These are phyloP conservation scores for Gymnopus androsaceus DNA, from an alignment of 1,284 basidiomycete genomes.

Conservation along the genomic window DNA sequence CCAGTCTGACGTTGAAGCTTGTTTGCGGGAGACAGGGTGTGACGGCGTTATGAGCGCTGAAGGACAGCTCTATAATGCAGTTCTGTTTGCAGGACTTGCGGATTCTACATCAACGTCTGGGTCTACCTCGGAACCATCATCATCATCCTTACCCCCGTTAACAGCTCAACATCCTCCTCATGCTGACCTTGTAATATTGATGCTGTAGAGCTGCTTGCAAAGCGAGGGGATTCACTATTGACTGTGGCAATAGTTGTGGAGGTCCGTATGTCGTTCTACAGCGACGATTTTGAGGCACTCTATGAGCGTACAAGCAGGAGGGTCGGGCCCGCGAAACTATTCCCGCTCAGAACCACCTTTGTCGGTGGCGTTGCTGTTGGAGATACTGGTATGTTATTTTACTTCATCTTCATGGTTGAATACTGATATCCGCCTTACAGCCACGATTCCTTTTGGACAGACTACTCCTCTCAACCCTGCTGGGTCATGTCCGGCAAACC, in stretches of 20 bases:
- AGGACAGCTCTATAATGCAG: conserved; percentile 92
- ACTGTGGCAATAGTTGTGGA: too few species aligned
- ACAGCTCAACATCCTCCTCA: conserved; percentile 55
- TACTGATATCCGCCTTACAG: too few species aligned
- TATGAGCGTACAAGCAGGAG: too few species aligned
- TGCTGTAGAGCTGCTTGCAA: conserved; percentile 75
- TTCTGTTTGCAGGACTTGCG: conserved; percentile 62
- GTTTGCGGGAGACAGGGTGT: conserved; percentile 80
- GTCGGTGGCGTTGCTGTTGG: conserved; percentile 40
- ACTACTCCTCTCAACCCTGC: conserved; percentile 40
- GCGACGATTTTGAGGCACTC: conserved; percentile 48
- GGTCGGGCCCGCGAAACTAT: too few species aligned
- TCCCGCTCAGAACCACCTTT: conserved; percentile 48
- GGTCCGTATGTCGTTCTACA: conserved; percentile 52
- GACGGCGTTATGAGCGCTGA: conserved; percentile 97
- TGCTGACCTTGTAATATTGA: conserved; percentile 72
- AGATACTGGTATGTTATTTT: too few species aligned
- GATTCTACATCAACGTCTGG: conserved; percentile 17
- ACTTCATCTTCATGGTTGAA: too few species aligned
- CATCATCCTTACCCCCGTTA: conserved; percentile 15
- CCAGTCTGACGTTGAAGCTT: conserved; percentile 77
- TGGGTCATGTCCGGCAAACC: conserved; percentile 53
- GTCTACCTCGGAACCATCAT: background rate
- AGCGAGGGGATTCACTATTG: too few species aligned
- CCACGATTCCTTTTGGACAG: conserved; percentile 45